Conservation (phyloP, 352 stramenopile genomes). For the Phytophthora colocasiae region DNA sequence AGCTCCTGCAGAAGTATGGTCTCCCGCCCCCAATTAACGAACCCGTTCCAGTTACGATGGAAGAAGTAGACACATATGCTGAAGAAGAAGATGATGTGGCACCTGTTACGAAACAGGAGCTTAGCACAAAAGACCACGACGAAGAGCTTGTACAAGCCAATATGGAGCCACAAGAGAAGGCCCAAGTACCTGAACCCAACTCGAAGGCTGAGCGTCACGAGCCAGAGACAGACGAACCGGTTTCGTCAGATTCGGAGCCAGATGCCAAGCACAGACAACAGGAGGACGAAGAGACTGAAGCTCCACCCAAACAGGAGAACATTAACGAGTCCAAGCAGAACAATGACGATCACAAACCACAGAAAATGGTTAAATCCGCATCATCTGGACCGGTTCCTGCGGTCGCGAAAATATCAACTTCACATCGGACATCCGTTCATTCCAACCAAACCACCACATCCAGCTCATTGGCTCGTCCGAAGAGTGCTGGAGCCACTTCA, state of each 20-base stretch:
- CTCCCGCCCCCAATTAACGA: slow-evolving; percentile 14
- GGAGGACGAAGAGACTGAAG: slow-evolving; percentile 23
- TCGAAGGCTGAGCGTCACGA: slow-evolving; percentile 18
- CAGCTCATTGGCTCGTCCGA: slow-evolving; percentile 51
- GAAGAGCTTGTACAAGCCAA: slow-evolving; percentile 9
- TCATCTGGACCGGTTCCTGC: neutral
- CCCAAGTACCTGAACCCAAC: slow-evolving; percentile 8
- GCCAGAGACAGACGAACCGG: slow-evolving; percentile 49
- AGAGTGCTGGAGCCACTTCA: slow-evolving; percentile 45
- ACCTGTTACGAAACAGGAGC: slow-evolving; percentile 1
- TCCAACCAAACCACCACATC: slow-evolving; percentile 11
- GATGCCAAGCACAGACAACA: slow-evolving; percentile 33
- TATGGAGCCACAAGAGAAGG: neutral
- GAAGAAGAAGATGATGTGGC: slow-evolving; percentile 4
- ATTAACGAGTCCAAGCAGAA: slow-evolving; percentile 21
- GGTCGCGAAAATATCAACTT: slow-evolving; percentile 4
- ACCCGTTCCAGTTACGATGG: slow-evolving; percentile 1
- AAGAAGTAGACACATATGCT: slow-evolving; percentile 5
- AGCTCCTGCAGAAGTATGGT: slow-evolving; percentile 64
- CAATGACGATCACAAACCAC: slow-evolving; percentile 45
- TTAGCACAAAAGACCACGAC: neutral
- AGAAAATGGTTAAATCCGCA: slow-evolving; percentile 31
- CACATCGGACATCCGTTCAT: slow-evolving; percentile 27
- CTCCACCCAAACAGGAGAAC: slow-evolving; percentile 12
- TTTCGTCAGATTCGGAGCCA: slow-evolving; percentile 41